phyloP scores from a whole-genome alignment of 2,329 filamentous ascomycete genomes.

The Pyrenochaeta sp. region DNA sequence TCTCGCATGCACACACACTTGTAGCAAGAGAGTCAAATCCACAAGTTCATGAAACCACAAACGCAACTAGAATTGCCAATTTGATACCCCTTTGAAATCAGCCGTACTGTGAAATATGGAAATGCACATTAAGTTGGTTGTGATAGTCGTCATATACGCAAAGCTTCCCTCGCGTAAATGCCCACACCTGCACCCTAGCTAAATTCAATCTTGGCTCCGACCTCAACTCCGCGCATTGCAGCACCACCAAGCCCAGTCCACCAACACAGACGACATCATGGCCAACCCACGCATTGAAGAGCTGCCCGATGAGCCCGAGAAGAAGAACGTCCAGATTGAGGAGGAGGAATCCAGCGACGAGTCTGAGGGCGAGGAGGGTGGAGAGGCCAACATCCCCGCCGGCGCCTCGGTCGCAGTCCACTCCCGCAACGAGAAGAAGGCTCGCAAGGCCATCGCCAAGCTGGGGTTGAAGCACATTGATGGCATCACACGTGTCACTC shows the following conservation, averaged over 20 bases:
- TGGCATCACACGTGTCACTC: slow-evolving; percentile 97
- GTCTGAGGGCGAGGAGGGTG: slow-evolving; percentile 77
- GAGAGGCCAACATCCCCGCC: slow-evolving; percentile 75
- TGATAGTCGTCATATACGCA: slow-evolving; percentile 11
- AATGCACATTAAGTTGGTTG: slow-evolving; percentile 1
- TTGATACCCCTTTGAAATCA: slow-evolving; percentile 41
- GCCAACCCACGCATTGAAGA: slow-evolving; percentile 98
- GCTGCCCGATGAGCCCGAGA: slow-evolving; percentile 84
- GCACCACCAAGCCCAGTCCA: slow-evolving; percentile 25
- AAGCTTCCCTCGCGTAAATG: slow-evolving; percentile 37
- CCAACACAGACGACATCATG: slow-evolving; percentile 71
- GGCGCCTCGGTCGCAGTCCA: slow-evolving; percentile 91
- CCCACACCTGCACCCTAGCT: slow-evolving; percentile 29
- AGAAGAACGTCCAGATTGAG: slow-evolving; percentile 80
- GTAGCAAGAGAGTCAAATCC: slow-evolving; percentile 51
- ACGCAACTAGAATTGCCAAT: slow-evolving; percentile 44
- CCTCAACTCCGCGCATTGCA: slow-evolving; percentile 21
- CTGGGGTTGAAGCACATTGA: slow-evolving; percentile 94
- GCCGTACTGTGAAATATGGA: slow-evolving; percentile 1
- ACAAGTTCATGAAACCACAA: slow-evolving; percentile 50
- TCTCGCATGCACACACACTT: slow-evolving; percentile 48
- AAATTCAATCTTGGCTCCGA: slow-evolving; percentile 28
- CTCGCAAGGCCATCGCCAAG: slow-evolving; percentile 98
- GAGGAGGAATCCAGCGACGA: slow-evolving; percentile 76
- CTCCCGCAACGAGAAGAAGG: slow-evolving; percentile 99